phyloP scores from a whole-genome alignment of 352 stramenopile species.

The Pythium grandisporangium region DNA sequence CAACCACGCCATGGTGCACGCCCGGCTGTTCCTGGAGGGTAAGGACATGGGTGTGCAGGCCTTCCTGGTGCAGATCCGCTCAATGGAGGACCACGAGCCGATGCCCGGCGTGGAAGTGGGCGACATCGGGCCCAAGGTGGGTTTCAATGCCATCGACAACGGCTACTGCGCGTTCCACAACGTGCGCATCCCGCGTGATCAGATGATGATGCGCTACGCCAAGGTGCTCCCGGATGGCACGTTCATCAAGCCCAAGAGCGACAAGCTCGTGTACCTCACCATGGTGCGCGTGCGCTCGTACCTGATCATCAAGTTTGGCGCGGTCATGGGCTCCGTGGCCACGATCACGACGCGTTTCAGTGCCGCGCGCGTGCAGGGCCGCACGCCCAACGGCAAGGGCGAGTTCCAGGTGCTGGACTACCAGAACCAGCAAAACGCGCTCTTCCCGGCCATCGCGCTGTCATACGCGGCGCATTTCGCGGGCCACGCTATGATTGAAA shows the following conservation, averaged over 20 bases:
- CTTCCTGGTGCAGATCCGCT: constrained; percentile 89
- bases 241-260: constrained; percentile 46
- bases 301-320: constrained; percentile 13
- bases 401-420: constrained; percentile 53
- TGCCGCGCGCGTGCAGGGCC: constrained; percentile 33
- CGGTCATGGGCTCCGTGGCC: constrained; percentile 13
- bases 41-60: constrained; percentile 87
- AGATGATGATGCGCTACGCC: constrained; percentile 43
- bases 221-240: constrained; percentile 46
- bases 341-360: constrained; percentile 51
- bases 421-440: constrained; percentile 41
- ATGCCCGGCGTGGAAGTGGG: constrained; percentile 84
- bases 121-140: constrained; percentile 91
- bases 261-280: constrained; percentile 59
- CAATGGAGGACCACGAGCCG: constrained; percentile 63
- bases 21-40: constrained; percentile 47
- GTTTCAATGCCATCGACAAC: constrained; percentile 90
- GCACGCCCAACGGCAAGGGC: constrained; percentile 22
- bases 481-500: constrained; percentile 12
- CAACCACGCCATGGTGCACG: constrained; percentile 91
- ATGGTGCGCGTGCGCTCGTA: constrained; percentile 37
- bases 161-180: constrained; percentile 83
- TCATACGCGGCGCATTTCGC: constrained; percentile 34
- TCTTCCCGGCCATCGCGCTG: constrained; percentile 34
- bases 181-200: constrained; percentile 74